Evolutionary conservation across 106 monocot genomes (phyloP).

Genomic region (Allium fistulosum): DNA sequence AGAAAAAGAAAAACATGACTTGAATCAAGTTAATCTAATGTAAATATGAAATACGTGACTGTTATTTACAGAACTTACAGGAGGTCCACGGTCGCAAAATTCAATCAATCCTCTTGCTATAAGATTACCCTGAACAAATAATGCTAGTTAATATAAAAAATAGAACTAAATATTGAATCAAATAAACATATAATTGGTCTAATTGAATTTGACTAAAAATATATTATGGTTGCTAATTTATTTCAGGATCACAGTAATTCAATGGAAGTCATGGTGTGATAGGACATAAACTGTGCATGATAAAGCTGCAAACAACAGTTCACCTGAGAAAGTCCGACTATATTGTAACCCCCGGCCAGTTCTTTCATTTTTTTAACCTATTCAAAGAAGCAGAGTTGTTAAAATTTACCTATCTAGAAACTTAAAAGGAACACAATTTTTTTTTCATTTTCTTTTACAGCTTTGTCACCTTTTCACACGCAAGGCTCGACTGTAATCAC

Average conservation of each 20-base stretch:
- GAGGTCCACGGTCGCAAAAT: slow-evolving; percentile 51
- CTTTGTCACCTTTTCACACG: slow-evolving; percentile 63
- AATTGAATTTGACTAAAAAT: not conserved
- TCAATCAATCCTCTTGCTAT: slow-evolving; percentile 53
- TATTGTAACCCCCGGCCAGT: slow-evolving; percentile 62
- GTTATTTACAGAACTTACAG: slow-evolving; percentile 20
- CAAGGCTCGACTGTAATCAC: slow-evolving; percentile 43
- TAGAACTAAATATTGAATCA: slow-evolving; percentile 1
- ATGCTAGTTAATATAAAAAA: too few species aligned
- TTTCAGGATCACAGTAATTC: not conserved
- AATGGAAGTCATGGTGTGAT: not conserved
- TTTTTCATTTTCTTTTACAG: not conserved
- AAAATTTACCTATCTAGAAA: not conserved
- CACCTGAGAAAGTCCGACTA: slow-evolving; percentile 97
- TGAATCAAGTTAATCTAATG: too few species aligned
- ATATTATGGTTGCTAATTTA: not conserved
- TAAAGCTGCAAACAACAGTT: not conserved
- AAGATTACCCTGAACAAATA: slow-evolving; percentile 36
- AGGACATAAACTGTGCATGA: not conserved
- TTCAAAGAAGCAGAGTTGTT: not conserved
- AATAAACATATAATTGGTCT: not conserved
- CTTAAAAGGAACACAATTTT: not conserved
- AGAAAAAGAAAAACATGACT: not conserved
- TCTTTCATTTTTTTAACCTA: slow-evolving; percentile 86
- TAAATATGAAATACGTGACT: too few species aligned